Percentiles rank a stretch among this genome's conserved stretches.
Evolutionary conservation across 441 rosid species (phyloP).

Genomic region (Pelargonium australe): DNA sequence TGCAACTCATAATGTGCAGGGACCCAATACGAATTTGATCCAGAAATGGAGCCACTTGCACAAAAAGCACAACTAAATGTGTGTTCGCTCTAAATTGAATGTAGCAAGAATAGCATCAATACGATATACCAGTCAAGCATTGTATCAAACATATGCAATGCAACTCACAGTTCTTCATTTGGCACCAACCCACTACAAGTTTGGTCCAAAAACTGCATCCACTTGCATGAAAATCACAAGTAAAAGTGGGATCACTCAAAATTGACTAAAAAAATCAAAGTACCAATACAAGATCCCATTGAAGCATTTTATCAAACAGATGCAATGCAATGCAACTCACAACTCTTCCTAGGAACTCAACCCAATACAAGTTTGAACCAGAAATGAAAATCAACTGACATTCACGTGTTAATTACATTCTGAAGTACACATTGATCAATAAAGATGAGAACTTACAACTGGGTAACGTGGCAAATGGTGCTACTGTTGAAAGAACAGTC

Average conservation of each 20-base stretch:
- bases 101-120: not conserved
- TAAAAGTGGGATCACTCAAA: too few species aligned
- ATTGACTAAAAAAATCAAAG: not conserved
- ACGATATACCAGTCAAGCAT: not conserved
- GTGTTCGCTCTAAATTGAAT: not conserved
- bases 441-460: constrained; percentile 30
- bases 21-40: not conserved
- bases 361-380: not conserved
- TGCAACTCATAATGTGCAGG: not conserved
- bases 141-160: not conserved
- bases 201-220: too few species aligned
- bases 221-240: too few species aligned
- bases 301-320: not conserved
- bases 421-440: not conserved
- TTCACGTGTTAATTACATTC: too few species aligned
- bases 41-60: not conserved
- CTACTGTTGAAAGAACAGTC: constrained; percentile 33
- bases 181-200: too few species aligned
- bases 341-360: too few species aligned
- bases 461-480: constrained; percentile 47
- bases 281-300: not conserved
- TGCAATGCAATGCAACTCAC: not conserved
- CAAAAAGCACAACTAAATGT: not conserved
- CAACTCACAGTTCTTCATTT: not conserved
- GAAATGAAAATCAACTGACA: too few species aligned